Base-by-base conservation (phyloP, 441 rosid species). In the Manihot esculenta region DNA sequence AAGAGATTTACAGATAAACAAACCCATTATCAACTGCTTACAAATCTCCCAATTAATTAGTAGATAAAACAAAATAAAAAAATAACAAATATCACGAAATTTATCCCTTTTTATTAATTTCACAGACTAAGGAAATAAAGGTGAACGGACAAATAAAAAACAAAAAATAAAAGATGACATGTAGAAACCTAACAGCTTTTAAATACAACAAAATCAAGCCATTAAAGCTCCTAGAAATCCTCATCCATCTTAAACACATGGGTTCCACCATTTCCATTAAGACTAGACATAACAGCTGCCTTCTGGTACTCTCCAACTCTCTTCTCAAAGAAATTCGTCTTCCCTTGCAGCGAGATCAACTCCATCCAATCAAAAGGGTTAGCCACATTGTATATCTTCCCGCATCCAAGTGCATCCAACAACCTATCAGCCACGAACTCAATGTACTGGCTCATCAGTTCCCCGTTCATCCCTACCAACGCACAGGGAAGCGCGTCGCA, bases 291-390 rank as follows among this genome's bases (percentile, higher is more conserved):
- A 20, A 84, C 83, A 7, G 83, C 45, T 18, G 84, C 88, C 69
- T 78, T 80, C 76, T 84, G 86, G 64, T 84, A 84, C 68, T 84
- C 88, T 5, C 86, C 88, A 2, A 84, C 88, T 55, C 88, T 58
- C 21, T 82, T 84, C 80, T 82, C 86, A 20, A 84, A 84, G 76
- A 84, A 84, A 71, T 84, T 84, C n/a, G 86, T 84, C 80, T 84
- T 84, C 70, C 88, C 88, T 50, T 84, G 88, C 72, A 82, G 68
- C 7, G 84, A 80, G 2, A 84, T 84, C 63, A 84, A 69, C 62
- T 82, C 88, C 88, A 84, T 84, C 88, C 88, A 84, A 68, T 84
- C 88, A 61, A 84, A 82, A 0, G 88, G 86, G 18, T 84, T 84
- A 0, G 62, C 2, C 61, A 48, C 83, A 42, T 57, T 42, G 73